phyloP scores from a whole-genome alignment of 371 early-diverging fungal genomes.

The Blakeslea trispora region DNA sequence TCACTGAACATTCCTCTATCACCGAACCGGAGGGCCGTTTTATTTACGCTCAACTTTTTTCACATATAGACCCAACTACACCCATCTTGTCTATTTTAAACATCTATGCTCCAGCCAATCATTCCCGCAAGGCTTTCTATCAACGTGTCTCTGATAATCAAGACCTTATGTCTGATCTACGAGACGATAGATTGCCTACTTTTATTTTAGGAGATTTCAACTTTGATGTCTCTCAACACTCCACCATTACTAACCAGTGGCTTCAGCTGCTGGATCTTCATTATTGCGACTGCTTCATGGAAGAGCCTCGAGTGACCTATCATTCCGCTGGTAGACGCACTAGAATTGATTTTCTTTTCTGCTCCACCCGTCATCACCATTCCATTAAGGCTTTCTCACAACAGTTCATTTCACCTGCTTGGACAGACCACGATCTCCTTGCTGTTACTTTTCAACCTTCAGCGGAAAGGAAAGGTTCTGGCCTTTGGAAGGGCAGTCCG shows the following conservation, averaged over 20 bases:
- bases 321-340: background rate
- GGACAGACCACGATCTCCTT: background rate
- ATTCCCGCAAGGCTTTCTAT: background rate
- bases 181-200: background rate
- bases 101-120: conserved; percentile 1
- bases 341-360: background rate
- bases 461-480: background rate
- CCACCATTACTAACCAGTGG: background rate
- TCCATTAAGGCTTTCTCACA: background rate
- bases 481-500: background rate
- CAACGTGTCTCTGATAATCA: background rate
- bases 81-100: background rate
- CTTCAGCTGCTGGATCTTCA: background rate
- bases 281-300: background rate
- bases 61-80: background rate
- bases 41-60: background rate
- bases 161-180: background rate
- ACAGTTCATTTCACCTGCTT: background rate
- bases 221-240: background rate
- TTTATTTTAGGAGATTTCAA: conserved; percentile 11
- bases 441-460: background rate
- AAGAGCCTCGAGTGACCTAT: background rate
- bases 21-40: background rate
- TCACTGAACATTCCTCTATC: background rate
- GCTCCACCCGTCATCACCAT: background rate